Evolutionary conservation across 2,329 filamentous ascomycete species (phyloP).

Genomic region (Trichoderma aggressivum): DNA sequence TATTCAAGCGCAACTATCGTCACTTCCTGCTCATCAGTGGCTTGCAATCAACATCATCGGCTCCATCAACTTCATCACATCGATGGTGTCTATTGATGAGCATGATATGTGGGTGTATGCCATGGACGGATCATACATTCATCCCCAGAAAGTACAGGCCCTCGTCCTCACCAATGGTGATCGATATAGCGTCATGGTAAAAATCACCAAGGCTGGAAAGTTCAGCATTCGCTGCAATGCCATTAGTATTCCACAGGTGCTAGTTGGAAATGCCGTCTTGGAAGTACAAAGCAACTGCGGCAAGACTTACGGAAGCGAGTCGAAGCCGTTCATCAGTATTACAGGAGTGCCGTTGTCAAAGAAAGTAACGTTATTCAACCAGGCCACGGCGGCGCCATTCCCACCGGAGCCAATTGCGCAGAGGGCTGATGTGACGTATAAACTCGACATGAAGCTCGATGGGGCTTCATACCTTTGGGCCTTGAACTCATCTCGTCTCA

Average conservation of each 20-base stretch:
- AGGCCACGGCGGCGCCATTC: conserved; percentile 43
- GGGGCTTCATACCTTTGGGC: conserved; percentile 52
- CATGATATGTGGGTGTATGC: conserved; percentile 53
- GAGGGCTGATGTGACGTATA: conserved; percentile 44
- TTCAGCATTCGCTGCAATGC: conserved; percentile 55
- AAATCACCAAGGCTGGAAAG: conserved; percentile 44
- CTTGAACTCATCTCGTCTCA: conserved; percentile 45
- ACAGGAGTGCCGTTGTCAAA: conserved; percentile 42
- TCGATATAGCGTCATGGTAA: conserved; percentile 50
- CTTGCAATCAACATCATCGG: conserved; percentile 53
- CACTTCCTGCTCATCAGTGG: conserved; percentile 36
- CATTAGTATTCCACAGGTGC: conserved; percentile 49
- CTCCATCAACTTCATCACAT: conserved; percentile 45
- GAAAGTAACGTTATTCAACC: conserved; percentile 43
- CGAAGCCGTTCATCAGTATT: conserved; percentile 47
- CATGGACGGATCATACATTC: conserved; percentile 53
- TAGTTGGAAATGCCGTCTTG: conserved; percentile 51
- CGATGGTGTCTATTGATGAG: conserved; percentile 48
- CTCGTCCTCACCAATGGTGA: conserved; percentile 48
- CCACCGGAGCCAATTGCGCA: conserved; percentile 43
- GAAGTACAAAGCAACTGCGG: conserved; percentile 26
- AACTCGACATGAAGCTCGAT: conserved; percentile 39
- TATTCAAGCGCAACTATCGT: conserved; percentile 34
- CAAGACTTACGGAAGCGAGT: conserved; percentile 20
- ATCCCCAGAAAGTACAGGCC: conserved; percentile 48